These are phyloP conservation scores for Stephania japonica DNA, from an alignment of 164 flowering plant genomes.

Conservation along the genomic window DNA sequence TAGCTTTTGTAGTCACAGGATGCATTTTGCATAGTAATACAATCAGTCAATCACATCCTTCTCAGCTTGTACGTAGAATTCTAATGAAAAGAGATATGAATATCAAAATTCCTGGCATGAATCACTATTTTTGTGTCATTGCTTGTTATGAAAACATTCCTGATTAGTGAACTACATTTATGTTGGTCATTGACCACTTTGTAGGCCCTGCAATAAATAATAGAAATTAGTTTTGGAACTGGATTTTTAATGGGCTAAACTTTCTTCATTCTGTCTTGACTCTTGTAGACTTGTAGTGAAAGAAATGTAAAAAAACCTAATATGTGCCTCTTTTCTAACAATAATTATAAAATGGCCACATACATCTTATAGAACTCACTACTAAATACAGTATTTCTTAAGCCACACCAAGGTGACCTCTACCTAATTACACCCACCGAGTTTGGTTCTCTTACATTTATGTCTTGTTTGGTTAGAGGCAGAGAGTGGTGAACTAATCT, in stretches of 20 bases:
- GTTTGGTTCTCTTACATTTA: too few species aligned
- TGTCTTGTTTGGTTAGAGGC: too few species aligned
- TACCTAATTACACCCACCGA: neutral
- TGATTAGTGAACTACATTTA: neutral
- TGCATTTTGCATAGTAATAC: neutral
- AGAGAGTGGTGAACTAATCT: too few species aligned
- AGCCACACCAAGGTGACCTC: neutral
- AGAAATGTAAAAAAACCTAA: neutral
- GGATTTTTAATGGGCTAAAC: neutral
- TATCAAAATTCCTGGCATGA: neutral
- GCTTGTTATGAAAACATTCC: neutral
- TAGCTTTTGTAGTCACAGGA: neutral
- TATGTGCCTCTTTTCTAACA: neutral
- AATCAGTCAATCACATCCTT: neutral
- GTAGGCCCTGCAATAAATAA: neutral
- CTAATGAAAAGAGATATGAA: neutral
- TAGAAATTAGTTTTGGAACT: neutral
- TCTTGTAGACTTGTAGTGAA: too few species aligned
- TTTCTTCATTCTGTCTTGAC: too few species aligned
- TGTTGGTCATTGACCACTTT: neutral
- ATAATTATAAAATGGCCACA: neutral
- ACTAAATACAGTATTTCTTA: neutral
- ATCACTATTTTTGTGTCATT: too few species aligned
- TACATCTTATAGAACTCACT: neutral
- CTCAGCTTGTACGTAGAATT: neutral